Percentiles rank a stretch among this genome's conserved stretches.
Evolutionary conservation across 1,284 basidiomycete genomes (phyloP).

Genomic region (Tremellales sp.): DNA sequence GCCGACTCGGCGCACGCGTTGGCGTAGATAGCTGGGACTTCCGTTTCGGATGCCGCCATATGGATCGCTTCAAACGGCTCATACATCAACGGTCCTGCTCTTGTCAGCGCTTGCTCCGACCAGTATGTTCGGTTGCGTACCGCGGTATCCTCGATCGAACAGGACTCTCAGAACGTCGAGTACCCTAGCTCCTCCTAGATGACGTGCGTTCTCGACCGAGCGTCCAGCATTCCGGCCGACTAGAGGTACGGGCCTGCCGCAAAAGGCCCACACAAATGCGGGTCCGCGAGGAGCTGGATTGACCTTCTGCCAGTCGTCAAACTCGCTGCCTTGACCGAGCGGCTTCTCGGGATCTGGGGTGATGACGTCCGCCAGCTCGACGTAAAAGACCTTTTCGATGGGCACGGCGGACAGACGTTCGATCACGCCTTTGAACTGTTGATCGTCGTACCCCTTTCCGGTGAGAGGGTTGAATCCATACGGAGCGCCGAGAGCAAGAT

Average conservation of each 20-base stretch:
- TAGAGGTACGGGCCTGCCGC: slow-evolving; percentile 8
- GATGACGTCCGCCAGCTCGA: slow-evolving; percentile 19
- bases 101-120: background rate
- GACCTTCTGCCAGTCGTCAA: slow-evolving; percentile 11
- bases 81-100: slow-evolving; percentile 4
- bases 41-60: slow-evolving; percentile 1
- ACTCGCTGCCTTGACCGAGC: slow-evolving; percentile 8
- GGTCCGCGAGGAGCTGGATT: background rate
- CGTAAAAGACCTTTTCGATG: slow-evolving; percentile 11
- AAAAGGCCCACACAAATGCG: slow-evolving; percentile 5
- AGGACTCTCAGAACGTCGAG: slow-evolving; percentile 9
- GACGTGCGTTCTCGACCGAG: slow-evolving; percentile 1
- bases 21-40: slow-evolving; percentile 2
- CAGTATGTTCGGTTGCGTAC: slow-evolving; percentile 1
- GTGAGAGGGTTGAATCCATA: slow-evolving; percentile 14
- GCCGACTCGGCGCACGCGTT: background rate
- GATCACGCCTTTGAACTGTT: slow-evolving; percentile 4
- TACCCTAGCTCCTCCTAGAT: slow-evolving; percentile 9
- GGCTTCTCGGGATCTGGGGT: slow-evolving; percentile 7
- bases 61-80: slow-evolving; percentile 5
- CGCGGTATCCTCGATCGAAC: slow-evolving; percentile 12
- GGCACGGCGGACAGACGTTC: slow-evolving; percentile 7
- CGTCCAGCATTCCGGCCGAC: slow-evolving; percentile 9
- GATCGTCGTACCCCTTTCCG: slow-evolving; percentile 3
- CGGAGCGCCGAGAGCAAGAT: slow-evolving; percentile 10